These are phyloP conservation scores for Brettanomyces sp. DNA, from an alignment of 805 yeast genomes.

Conservation along the genomic window DNA sequence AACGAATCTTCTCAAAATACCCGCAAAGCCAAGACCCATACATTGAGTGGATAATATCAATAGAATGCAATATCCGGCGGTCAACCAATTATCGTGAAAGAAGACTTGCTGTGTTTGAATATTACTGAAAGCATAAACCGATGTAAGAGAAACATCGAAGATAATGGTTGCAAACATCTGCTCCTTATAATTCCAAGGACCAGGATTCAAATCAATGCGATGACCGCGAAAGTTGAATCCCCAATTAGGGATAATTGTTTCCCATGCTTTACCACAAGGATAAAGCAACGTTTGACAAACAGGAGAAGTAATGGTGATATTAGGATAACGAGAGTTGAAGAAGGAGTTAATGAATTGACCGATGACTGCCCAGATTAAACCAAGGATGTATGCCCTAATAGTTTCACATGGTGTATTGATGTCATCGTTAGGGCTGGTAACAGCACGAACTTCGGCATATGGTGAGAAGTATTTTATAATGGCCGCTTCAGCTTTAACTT, in stretches of 20 bases:
- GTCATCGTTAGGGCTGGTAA: constrained; percentile 46
- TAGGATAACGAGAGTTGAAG: constrained; percentile 49
- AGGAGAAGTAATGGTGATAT: constrained; percentile 38
- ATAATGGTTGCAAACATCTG: constrained; percentile 53
- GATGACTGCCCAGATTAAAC: constrained; percentile 23
- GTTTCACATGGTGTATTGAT: constrained; percentile 40
- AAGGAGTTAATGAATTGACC: constrained; percentile 54
- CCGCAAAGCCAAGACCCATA: constrained; percentile 62
- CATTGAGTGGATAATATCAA: constrained; percentile 48
- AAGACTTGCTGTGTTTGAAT: constrained; percentile 25
- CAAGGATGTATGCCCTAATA: constrained; percentile 16
- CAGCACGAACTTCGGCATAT: constrained; percentile 60
- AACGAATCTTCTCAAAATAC: constrained; percentile 47
- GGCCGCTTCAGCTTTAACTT: constrained; percentile 26
- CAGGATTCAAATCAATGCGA: constrained; percentile 41
- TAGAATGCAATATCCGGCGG: constrained; percentile 41
- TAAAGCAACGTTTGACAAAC: constrained; percentile 53
- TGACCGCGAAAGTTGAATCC: constrained; percentile 31
- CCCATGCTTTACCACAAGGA: constrained; percentile 51
- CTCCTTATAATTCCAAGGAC: constrained; percentile 57
- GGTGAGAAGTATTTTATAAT: constrained; percentile 39
- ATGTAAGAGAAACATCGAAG: constrained; percentile 26
- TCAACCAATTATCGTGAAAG: constrained; percentile 21
- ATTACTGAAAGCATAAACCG: constrained; percentile 27
- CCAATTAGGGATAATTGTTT: constrained; percentile 29